These are phyloP conservation scores for Wallemia hederae DNA, from an alignment of 1,284 basidiomycete species.

Conservation along the genomic window DNA sequence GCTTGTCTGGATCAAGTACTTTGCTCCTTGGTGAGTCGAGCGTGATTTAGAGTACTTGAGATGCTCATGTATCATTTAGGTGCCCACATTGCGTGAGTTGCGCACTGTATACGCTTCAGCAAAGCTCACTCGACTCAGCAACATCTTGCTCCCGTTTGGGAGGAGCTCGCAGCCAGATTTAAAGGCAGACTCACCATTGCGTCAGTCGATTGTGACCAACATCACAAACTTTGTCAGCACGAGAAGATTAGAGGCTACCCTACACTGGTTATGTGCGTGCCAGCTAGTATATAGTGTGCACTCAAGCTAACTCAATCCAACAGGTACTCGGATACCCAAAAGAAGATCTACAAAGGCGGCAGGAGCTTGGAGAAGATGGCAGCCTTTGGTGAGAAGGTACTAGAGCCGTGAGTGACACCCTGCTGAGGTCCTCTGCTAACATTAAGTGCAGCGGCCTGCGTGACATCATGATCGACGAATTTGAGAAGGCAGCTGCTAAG, in stretches of 20 bases:
- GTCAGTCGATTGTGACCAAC: neutral
- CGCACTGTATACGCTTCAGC: neutral
- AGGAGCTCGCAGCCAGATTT: neutral
- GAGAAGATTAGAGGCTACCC: neutral
- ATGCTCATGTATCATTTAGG: neutral
- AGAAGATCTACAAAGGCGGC: neutral
- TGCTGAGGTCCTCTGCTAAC: neutral
- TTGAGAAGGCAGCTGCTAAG: neutral
- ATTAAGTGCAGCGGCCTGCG: neutral
- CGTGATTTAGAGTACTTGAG: neutral
- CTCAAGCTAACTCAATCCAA: neutral
- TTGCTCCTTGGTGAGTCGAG: neutral
- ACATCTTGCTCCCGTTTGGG: neutral
- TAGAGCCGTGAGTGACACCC: neutral
- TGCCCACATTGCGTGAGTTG: neutral
- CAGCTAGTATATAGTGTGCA: neutral
- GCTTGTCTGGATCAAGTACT: neutral
- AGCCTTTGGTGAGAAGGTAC: neutral
- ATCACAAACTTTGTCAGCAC: neutral
- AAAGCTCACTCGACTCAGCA: neutral
- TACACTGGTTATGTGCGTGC: neutral
- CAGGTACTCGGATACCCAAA: neutral
- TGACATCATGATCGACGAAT: neutral
- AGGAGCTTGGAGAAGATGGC: neutral
- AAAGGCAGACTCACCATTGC: neutral